A percentile compares a stretch with the other conserved stretches of the same genome.
phyloP scores from a whole-genome alignment of 768 basidiomycete species.

The Aureoboletus auriporus region DNA sequence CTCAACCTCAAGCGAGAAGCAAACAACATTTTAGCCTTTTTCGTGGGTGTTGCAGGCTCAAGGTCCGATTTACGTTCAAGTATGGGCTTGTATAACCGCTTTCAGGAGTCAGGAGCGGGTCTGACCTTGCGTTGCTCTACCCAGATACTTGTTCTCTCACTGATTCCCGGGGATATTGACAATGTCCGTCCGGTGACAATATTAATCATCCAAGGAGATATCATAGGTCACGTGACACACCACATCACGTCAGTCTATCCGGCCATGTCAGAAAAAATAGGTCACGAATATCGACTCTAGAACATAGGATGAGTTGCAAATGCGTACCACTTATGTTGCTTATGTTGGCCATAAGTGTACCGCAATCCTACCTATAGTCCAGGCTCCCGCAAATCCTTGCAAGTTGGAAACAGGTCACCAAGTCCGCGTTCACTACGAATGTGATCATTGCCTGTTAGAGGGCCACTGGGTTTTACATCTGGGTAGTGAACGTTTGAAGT shows the following conservation, averaged over 20 bases:
- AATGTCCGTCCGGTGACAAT: too few species aligned
- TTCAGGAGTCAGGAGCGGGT: background rate
- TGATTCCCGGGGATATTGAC: too few species aligned
- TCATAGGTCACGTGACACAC: too few species aligned
- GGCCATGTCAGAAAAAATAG: too few species aligned
- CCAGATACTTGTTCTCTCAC: too few species aligned
- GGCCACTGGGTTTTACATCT: too few species aligned
- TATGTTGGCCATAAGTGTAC: background rate
- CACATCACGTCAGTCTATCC: too few species aligned
- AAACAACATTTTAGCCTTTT: background rate
- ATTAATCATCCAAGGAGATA: too few species aligned
- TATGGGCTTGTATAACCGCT: background rate
- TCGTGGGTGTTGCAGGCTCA: background rate
- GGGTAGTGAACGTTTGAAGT: too few species aligned
- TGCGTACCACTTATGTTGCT: background rate
- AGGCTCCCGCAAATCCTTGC: too few species aligned
- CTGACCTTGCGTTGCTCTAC: constrained; percentile 3
- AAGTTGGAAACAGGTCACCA: background rate
- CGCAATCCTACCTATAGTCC: background rate
- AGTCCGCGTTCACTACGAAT: background rate
- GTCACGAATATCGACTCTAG: too few species aligned
- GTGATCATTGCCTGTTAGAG: too few species aligned
- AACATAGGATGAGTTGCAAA: background rate
- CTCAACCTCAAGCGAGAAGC: background rate
- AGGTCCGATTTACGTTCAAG: background rate